A percentile compares a stretch with the other conserved stretches of the same genome.
Evolutionary conservation across 2,329 filamentous ascomycete species (phyloP).

Genomic region (Hypoxylon sp.): DNA sequence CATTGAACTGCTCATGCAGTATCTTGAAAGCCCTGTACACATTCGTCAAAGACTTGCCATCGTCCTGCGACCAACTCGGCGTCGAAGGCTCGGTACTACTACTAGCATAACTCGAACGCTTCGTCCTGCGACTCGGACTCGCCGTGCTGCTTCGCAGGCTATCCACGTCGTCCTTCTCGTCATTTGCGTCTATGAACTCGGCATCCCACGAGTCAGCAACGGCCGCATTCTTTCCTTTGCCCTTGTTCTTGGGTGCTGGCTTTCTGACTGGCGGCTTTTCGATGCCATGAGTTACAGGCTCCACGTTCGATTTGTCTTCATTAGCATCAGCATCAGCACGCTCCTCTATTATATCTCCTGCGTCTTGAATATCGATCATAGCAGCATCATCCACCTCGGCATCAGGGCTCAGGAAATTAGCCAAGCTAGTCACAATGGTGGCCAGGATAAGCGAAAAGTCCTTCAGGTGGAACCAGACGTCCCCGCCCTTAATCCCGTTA

Average conservation of each 20-base stretch:
- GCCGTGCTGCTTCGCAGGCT: background rate
- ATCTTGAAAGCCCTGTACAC: slow-evolving; percentile 72
- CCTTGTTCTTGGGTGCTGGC: slow-evolving; percentile 44
- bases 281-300: slow-evolving; percentile 53
- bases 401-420: slow-evolving; percentile 68
- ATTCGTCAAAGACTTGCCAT: slow-evolving; percentile 65
- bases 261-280: slow-evolving; percentile 41
- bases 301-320: slow-evolving; percentile 56
- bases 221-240: slow-evolving; percentile 60
- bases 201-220: slow-evolving; percentile 68
- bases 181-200: slow-evolving; percentile 53
- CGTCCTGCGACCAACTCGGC: slow-evolving; percentile 50
- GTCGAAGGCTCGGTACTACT: background rate
- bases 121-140: background rate
- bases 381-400: slow-evolving; percentile 60
- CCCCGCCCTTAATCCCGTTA: slow-evolving; percentile 76
- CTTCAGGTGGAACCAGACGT: slow-evolving; percentile 81
- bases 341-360: slow-evolving; percentile 51
- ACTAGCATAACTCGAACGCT: background rate
- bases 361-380: slow-evolving; percentile 63
- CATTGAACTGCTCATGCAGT: slow-evolving; percentile 72
- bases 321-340: slow-evolving; percentile 38
- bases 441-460: slow-evolving; percentile 71
- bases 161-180: slow-evolving; percentile 56
- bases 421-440: slow-evolving; percentile 78